Conservation (phyloP, 1,284 basidiomycete genomes). For the Leccinum subrobustum region DNA sequence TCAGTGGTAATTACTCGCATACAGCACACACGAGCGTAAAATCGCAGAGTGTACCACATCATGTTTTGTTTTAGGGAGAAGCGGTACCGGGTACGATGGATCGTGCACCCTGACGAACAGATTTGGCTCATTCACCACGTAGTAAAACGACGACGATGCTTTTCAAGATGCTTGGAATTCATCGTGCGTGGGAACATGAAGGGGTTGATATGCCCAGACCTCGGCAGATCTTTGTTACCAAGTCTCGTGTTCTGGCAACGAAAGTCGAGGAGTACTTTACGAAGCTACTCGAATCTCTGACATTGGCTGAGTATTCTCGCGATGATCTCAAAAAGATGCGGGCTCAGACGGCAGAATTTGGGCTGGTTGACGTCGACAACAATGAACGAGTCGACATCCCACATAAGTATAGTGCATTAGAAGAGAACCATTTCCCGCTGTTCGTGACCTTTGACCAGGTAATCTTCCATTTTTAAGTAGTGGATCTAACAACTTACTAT, state of each 20-base stretch:
- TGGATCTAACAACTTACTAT: constrained; percentile 2
- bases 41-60: constrained; percentile 63
- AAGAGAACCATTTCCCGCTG: constrained; percentile 65
- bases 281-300: constrained; percentile 47
- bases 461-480: constrained; percentile 9
- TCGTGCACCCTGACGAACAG: neutral
- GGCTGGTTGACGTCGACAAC: constrained; percentile 50
- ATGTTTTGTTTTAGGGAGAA: constrained; percentile 69
- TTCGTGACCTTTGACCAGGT: constrained; percentile 69
- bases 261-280: constrained; percentile 67
- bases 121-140: constrained; percentile 1
- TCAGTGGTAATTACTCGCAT: neutral
- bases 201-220: constrained; percentile 37
- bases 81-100: constrained; percentile 65
- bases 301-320: constrained; percentile 38
- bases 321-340: constrained; percentile 38
- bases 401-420: constrained; percentile 52
- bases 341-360: constrained; percentile 30
- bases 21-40: constrained; percentile 54
- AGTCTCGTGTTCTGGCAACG: constrained; percentile 60
- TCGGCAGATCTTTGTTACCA: constrained; percentile 72
- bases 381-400: constrained; percentile 51
- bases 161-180: constrained; percentile 70
- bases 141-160: constrained; percentile 78
- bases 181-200: constrained; percentile 46